Evolutionary conservation across 805 yeast genomes (phyloP).

Genomic region (Wickerhamiella parazyma): DNA sequence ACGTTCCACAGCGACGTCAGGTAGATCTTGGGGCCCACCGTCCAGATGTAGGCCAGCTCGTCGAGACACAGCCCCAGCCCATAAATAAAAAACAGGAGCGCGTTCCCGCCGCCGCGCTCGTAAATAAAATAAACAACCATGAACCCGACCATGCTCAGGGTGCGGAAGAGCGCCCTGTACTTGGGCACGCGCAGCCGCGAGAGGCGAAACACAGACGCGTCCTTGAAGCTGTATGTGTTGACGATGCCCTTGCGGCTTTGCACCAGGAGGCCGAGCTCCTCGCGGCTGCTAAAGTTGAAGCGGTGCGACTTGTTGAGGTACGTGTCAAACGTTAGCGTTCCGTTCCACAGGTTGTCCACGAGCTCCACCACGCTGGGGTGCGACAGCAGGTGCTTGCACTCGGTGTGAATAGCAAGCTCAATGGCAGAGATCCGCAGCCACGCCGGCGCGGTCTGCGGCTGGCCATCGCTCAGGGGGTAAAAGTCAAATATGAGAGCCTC

Average conservation of each 20-base stretch:
- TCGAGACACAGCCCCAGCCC: conserved; percentile 37
- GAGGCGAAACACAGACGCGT: conserved; percentile 26
- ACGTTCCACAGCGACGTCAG: conserved; percentile 41
- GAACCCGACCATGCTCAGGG: conserved; percentile 23
- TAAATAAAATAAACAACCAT: conserved; percentile 23
- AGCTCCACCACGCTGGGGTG: conserved; percentile 39
- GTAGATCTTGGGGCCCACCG: conserved; percentile 34
- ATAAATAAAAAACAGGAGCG: conserved; percentile 30
- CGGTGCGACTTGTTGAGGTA: conserved; percentile 27
- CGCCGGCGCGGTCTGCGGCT: conserved; percentile 15
- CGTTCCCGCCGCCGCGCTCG: conserved; percentile 13
- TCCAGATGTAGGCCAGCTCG: conserved; percentile 31
- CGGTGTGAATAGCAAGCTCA: conserved; percentile 40
- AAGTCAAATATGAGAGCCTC: conserved; percentile 33
- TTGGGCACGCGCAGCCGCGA: conserved; percentile 29
- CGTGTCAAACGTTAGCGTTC: conserved; percentile 33
- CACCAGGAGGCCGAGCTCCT: conserved; percentile 21
- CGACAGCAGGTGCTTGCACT: conserved; percentile 37
- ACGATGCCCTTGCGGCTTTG: conserved; percentile 26
- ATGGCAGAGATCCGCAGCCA: conserved; percentile 35
- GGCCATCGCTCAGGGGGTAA: conserved; percentile 33
- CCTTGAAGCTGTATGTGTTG: conserved; percentile 23
- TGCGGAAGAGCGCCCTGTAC: conserved; percentile 26
- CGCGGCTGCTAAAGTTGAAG: conserved; percentile 15
- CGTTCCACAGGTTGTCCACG: conserved; percentile 38